These are phyloP conservation scores for Geotrichum aggregatum DNA, from an alignment of 1,139 yeast species.

Conservation along the genomic window DNA sequence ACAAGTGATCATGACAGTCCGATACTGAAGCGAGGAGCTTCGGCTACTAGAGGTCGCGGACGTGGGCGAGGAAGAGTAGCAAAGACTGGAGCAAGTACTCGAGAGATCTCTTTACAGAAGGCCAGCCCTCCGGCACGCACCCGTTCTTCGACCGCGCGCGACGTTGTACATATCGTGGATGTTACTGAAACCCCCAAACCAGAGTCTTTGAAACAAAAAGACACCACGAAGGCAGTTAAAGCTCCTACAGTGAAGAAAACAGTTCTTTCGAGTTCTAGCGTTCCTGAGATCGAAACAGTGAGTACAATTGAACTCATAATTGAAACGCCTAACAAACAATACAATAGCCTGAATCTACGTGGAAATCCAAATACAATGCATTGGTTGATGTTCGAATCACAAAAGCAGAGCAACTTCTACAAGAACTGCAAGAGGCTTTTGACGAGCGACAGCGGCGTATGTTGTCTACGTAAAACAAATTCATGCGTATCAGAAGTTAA, in stretches of 20 bases:
- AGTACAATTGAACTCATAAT: not conserved
- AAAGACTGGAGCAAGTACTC: not conserved
- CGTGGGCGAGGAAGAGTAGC: not conserved
- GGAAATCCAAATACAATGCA: constrained; percentile 19
- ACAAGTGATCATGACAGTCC: constrained; percentile 1
- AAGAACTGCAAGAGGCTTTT: constrained; percentile 10
- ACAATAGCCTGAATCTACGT: constrained; percentile 7
- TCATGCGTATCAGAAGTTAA: not conserved
- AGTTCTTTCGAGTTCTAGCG: not conserved
- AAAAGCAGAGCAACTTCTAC: constrained; percentile 14
- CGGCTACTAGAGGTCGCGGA: not conserved
- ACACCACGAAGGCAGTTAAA: not conserved
- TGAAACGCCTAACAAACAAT: not conserved
- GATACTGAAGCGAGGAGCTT: not conserved
- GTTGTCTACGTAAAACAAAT: not conserved
- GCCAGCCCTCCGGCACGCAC: not conserved
- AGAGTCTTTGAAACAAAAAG: not conserved
- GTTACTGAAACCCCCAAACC: not conserved
- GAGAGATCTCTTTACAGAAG: not conserved
- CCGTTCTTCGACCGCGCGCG: not conserved
- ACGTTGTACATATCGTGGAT: not conserved
- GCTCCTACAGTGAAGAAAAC: not conserved
- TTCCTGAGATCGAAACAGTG: constrained; percentile 7
- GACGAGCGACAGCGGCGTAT: constrained; percentile 10
- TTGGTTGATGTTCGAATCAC: constrained; percentile 17